Percentiles rank a stretch among this genome's conserved stretches.
Evolutionary conservation across 1,139 yeast species (phyloP).

Genomic region (Pichia sp.): DNA sequence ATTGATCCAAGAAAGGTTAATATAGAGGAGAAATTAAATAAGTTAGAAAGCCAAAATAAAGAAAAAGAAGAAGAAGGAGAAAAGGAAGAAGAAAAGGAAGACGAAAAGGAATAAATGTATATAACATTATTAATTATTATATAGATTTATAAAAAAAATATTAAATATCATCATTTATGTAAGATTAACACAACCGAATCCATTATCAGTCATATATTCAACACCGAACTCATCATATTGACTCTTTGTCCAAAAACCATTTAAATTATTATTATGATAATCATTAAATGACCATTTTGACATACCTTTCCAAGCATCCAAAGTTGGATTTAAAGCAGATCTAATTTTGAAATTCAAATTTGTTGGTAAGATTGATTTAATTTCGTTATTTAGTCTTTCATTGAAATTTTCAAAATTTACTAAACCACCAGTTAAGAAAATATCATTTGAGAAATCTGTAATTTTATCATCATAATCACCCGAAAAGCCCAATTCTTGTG

Average conservation of each 20-base stretch:
- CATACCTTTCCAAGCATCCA: slow-evolving; percentile 96
- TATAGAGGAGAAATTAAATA: slow-evolving; percentile 24
- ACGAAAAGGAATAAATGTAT: neutral
- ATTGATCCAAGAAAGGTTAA: slow-evolving; percentile 54
- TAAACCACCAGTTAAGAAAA: slow-evolving; percentile 85
- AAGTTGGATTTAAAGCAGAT: slow-evolving; percentile 57
- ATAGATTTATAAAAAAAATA: neutral
- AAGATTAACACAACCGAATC: slow-evolving; percentile 44
- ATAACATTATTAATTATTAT: neutral
- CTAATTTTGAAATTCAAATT: slow-evolving; percentile 58
- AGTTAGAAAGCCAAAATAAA: slow-evolving; percentile 6
- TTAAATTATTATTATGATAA: slow-evolving; percentile 1
- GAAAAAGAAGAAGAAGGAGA: neutral
- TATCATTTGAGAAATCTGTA: slow-evolving; percentile 45
- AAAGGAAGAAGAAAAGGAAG: neutral
- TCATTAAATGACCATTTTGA: slow-evolving; percentile 59
- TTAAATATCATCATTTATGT: neutral
- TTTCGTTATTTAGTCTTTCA: slow-evolving; percentile 59
- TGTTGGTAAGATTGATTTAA: slow-evolving; percentile 64
- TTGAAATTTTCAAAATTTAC: slow-evolving; percentile 60
- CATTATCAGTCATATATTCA: slow-evolving; percentile 84
- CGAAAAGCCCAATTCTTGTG: slow-evolving; percentile 43
- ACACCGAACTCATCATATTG: slow-evolving; percentile 89
- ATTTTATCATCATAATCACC: slow-evolving; percentile 41
- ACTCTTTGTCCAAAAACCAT: slow-evolving; percentile 43